Percentiles rank a stretch among this genome's conserved stretches.
These are phyloP conservation scores for Penicillium herquei DNA, from an alignment of 495 filamentous ascomycete genomes.

Conservation along the genomic window DNA sequence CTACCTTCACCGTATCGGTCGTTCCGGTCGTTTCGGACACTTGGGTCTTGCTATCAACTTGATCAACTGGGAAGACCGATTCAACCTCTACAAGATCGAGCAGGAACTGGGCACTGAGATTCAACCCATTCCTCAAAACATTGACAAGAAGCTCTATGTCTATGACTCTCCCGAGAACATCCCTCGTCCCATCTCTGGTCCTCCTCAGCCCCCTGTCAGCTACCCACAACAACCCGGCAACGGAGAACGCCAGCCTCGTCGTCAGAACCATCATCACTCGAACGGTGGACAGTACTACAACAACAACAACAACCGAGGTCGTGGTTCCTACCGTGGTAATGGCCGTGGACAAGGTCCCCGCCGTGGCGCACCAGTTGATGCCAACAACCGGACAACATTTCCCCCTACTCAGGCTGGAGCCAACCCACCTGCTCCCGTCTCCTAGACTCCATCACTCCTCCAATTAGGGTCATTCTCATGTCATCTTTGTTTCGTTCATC, in stretches of 20 bases:
- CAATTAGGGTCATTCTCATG: background rate
- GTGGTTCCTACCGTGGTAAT: slow-evolving; percentile 40
- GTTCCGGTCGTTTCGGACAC: slow-evolving; percentile 95
- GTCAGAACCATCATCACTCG: slow-evolving; percentile 37
- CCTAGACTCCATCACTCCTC: slow-evolving; percentile 12
- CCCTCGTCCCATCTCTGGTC: slow-evolving; percentile 68
- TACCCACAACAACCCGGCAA: slow-evolving; percentile 22
- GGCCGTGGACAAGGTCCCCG: slow-evolving; percentile 47
- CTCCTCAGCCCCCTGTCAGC: slow-evolving; percentile 29
- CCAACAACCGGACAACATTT: slow-evolving; percentile 24
- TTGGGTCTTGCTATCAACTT: slow-evolving; percentile 97
- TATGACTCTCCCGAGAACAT: slow-evolving; percentile 96
- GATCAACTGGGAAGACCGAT: slow-evolving; percentile 98
- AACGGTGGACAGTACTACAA: slow-evolving; percentile 40
- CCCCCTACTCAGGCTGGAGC: slow-evolving; percentile 27
- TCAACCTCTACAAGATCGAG: slow-evolving; percentile 98
- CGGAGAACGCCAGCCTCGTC: slow-evolving; percentile 37
- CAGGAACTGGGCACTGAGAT: slow-evolving; percentile 97
- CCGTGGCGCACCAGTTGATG: slow-evolving; percentile 35
- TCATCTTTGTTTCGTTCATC: background rate
- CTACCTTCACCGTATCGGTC: slow-evolving; percentile 97
- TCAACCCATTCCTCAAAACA: slow-evolving; percentile 85
- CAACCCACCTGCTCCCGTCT: slow-evolving; percentile 36
- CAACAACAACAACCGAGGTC: slow-evolving; percentile 28
- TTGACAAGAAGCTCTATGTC: slow-evolving; percentile 97